These are phyloP conservation scores for Acer negundo DNA, from an alignment of 345 rosid species.

Conservation along the genomic window DNA sequence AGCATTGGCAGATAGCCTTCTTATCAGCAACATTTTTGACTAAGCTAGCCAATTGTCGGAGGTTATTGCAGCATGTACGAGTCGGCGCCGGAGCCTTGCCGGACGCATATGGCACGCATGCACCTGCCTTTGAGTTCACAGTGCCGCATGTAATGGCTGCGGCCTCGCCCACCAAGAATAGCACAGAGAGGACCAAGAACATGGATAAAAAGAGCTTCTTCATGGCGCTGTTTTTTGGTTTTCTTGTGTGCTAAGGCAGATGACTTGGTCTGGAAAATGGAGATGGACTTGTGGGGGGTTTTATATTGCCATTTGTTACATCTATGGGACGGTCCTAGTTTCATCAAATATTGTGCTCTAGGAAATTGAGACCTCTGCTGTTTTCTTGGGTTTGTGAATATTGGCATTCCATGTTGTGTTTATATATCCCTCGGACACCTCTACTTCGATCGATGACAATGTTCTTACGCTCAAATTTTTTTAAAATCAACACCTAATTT, in stretches of 20 bases:
- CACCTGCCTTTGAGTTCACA: constrained; percentile 29
- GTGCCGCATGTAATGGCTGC: constrained; percentile 15
- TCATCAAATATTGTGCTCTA: no score
- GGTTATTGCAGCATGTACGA: constrained; percentile 29
- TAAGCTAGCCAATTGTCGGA: constrained; percentile 29
- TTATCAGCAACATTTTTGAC: constrained; percentile 34
- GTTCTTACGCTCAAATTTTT: not conserved
- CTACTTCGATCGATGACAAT: not conserved
- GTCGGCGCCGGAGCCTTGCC: constrained; percentile 27
- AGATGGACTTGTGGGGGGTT: no score
- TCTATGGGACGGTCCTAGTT: no score
- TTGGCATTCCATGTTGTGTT: no score
- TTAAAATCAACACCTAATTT: no score
- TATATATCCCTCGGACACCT: not conserved
- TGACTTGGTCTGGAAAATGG: no score
- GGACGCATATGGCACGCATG: constrained; percentile 32
- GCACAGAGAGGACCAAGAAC: constrained; percentile 13
- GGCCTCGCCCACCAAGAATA: constrained; percentile 24
- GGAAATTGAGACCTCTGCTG: no score
- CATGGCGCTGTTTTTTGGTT: constrained; percentile 3
- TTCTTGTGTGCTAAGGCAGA: no score
- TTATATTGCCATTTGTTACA: no score
- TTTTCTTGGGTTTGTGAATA: no score
- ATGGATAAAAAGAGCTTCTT: constrained; percentile 20
- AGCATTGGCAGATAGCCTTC: constrained; percentile 39